Evolutionary conservation across 192 early-diverging fungal species (phyloP), one percentile per base, ranked within the genome.

Genomic region (Borealophlyctis nickersoniae): DNA sequence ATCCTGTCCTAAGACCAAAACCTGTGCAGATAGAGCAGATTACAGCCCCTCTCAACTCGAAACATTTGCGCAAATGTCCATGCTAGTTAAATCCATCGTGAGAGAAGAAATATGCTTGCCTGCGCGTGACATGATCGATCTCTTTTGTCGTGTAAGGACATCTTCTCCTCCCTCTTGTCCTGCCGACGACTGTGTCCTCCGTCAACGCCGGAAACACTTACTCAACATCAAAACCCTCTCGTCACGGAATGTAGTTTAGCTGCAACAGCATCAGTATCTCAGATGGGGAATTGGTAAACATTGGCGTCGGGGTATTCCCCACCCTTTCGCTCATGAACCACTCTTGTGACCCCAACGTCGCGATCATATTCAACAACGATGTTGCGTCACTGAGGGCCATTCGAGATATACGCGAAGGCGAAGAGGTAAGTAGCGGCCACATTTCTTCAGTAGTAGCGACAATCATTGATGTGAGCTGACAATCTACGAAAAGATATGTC

Each of bases 21-120:
- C 1, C 30, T 48, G 24, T 33, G 16, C 58, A 75, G 71, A 70
- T 45, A 31, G 60, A 52, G 19, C 7, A 16, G 53, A 76, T 26
- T 76, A 67, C 66, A 31, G 60, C 4, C 11, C 51, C 31, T 14
- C 36, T 16, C 27, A 62, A 56, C 32, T 79, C 5, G 67, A 79
- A 59, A 63, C 62, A 9, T 79, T 79, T 72, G 72, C 71, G 13
- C 75, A 79, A 54, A 60, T 79, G 68, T 26, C 68, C n/a, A 62
- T 66, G 56, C 64, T 79, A 3, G 33, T 79, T 4, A 29, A 49
- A 5, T 57, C 55, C 36, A 55, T 68, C 28, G 39, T 78, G 19
- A 58, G 50, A n/a, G 50, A 48, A 33, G 59, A 60, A 14, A 63
- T 51, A 14, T 33, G 55, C 4, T 31, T 66, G 24, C 14, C 22